Base-by-base conservation (phyloP, 768 basidiomycete species). In the Russula sp. region DNA sequence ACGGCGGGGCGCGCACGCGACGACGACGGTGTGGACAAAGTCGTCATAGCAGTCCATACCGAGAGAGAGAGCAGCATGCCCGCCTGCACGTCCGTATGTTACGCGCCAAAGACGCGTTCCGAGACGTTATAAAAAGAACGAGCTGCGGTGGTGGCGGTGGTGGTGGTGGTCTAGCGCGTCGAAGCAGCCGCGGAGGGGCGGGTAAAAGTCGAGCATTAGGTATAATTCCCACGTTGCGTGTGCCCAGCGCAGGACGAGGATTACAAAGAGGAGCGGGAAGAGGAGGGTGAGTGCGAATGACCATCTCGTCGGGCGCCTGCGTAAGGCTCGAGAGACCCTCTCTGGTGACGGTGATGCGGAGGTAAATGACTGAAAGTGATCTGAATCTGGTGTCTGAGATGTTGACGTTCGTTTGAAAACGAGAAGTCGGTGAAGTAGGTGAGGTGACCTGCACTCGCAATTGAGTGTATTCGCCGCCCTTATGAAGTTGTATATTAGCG, bases 41-140 rank as follows among this genome's bases (percentile, higher is more conserved):
- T 93, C 85, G 72, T 22, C 22, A 2, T 94, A 97, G 75, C 95
- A 98, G 72, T 94, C 89, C 78, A 90, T 77, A 40, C 89, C 90
- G 67, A 90, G 40, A 8, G 78, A 57, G 82, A 80, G 78, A 97
- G 78, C 5, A 84, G 78, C 66, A 92, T 77, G 16, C 94, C 94
- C 0, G 92, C 85, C 61, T 94, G 88, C 11, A 97, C 79, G 64
- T 89, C 85, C 47, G 82, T 85, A 64, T 73, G 73, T 69, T 85
- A 84, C 39, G 82, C 81, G 7, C 85, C 84, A 70, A 86, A 84
- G 16, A 88, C 68, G 40, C 79, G 77, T 52, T 80, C 73, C 42
- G 85, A 83, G 57, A 89, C 72, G 69, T 92, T 87, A 77, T 95
- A 96, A n/a, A n/a, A n/a, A n/a, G 44, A 71, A 3, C 27, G 27